Base-by-base conservation (phyloP, 441 rosid species). In the Adansonia gregorii region DNA sequence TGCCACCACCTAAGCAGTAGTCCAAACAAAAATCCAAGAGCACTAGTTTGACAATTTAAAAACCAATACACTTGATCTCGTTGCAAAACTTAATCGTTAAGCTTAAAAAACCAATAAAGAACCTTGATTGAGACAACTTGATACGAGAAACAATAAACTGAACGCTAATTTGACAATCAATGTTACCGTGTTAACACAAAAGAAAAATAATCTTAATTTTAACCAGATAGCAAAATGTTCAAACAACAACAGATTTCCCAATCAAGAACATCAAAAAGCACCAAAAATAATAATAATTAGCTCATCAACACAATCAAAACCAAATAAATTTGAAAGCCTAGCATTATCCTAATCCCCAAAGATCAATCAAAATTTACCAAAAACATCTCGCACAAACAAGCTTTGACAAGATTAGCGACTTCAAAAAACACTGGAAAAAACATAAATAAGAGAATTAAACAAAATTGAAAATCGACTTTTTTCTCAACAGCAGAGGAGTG, bases 401-500 rank as follows among this genome's bases (percentile, higher is more conserved):
- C 19, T 72, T 54, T 7, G 24, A 39, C 74, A 46, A 5, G 5
- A 8, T 71, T 2, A 15, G 48, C 5, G 0, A 49, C 43, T 6
- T 22, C 43, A 48, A 10, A n/a, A n/a, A 69, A 49, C 22, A 52
- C 31, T 39, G 66, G 2, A 27, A 7, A 48, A 51, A 27, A 27
- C 35, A 5, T 39, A 22, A 27, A 12, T 8, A 22, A 54, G 0
- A 71, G 5, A 15, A 39, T 7, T 3, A 63, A 20, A 12, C 12
- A 12, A 46, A 46, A n/a, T 3, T 12, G 14, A 49, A 27, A 68
- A 11, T 55, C 69, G 14, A 91, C 97, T 94, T 89, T 91, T 88
- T 89, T 94, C 76, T 89, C 92, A 10, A 84, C 75, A 17, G 88
- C 84, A 56, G 60, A 56, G 22, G 92, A 82, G 73, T 83, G 89